Evolutionary conservation across 495 filamentous ascomycete genomes (phyloP).

Genomic region (Aspergillus cristatus): DNA sequence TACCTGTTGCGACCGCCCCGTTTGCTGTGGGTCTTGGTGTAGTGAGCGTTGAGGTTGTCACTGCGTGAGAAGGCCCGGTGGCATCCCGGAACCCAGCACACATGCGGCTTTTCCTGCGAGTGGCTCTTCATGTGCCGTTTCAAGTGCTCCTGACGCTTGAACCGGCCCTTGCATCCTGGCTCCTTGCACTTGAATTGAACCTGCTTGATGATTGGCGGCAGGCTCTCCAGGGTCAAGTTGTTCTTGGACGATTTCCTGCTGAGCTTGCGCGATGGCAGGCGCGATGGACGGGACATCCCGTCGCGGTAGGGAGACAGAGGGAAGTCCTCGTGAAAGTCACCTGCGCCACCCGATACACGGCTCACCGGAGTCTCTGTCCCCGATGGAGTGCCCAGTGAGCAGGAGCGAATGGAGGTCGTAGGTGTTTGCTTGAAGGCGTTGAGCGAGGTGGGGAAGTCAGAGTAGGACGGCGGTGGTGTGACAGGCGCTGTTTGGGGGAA

Average conservation of each 20-base stretch:
- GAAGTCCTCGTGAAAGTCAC: constrained; percentile 32
- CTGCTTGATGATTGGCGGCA: constrained; percentile 33
- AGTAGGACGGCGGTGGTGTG: constrained; percentile 34
- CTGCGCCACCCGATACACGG: constrained; percentile 25
- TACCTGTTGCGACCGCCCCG: constrained; percentile 39
- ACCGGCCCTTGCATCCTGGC: constrained; percentile 39
- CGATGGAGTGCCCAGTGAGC: constrained; percentile 30
- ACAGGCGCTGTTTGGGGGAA: constrained; percentile 14
- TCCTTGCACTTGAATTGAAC: constrained; percentile 42
- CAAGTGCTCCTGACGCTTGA: constrained; percentile 55
- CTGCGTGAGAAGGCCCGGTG: constrained; percentile 37
- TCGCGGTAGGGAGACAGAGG: constrained; percentile 31
- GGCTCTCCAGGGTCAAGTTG: constrained; percentile 31
- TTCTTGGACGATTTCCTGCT: constrained; percentile 33
- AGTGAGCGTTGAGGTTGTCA: constrained; percentile 42
- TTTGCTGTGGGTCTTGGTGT: constrained; percentile 42
- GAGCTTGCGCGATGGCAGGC: constrained; percentile 26
- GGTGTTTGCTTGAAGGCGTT: constrained; percentile 34
- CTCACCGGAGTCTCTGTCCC: constrained; percentile 33
- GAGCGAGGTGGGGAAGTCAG: constrained; percentile 30
- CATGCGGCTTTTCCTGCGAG: constrained; percentile 45
- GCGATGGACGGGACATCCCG: constrained; percentile 24
- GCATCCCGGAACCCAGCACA: constrained; percentile 39
- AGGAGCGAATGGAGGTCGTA: constrained; percentile 32
- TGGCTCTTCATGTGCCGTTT: constrained; percentile 56